These are phyloP conservation scores for Leptographium radiaticola DNA, from an alignment of 2,329 filamentous ascomycete species.

Conservation along the genomic window DNA sequence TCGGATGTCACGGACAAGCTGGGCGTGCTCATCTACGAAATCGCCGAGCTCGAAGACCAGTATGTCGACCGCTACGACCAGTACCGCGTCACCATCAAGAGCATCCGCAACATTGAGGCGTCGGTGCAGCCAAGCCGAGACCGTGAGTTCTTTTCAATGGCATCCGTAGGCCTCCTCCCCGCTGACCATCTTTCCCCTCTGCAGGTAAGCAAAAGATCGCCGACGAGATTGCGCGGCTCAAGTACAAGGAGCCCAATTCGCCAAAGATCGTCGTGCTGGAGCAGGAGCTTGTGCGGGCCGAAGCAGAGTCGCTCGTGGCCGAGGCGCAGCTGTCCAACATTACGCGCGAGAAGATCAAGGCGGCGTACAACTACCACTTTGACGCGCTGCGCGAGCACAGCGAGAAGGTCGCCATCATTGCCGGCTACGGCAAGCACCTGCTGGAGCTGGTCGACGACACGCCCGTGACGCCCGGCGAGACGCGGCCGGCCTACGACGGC, in stretches of 20 bases:
- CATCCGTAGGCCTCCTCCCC: no score
- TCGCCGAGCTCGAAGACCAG: conserved; percentile 94
- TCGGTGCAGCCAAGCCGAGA: conserved; percentile 97
- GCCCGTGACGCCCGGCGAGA: conserved; percentile 93
- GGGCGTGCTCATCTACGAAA: conserved; percentile 93
- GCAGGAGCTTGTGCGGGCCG: conserved; percentile 94
- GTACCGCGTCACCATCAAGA: conserved; percentile 98
- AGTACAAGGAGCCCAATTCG: conserved; percentile 99
- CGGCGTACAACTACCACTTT: conserved; percentile 95
- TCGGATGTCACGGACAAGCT: conserved; percentile 99
- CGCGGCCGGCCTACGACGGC: conserved; percentile 86
- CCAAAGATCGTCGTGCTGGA: conserved; percentile 95
- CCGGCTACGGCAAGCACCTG: conserved; percentile 95
- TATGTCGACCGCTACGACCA: conserved; percentile 99
- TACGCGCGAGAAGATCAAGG: conserved; percentile 97
- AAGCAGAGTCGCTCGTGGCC: conserved; percentile 96
- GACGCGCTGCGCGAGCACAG: conserved; percentile 94
- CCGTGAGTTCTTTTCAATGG: conserved; percentile 44
- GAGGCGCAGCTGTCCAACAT: conserved; percentile 99
- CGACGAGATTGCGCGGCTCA: conserved; percentile 95
- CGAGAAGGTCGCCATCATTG: conserved; percentile 96
- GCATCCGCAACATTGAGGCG: conserved; percentile 96
- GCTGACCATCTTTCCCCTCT: no score
- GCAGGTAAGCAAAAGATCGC: conserved; percentile 97
- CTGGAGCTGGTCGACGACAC: conserved; percentile 93